Evolutionary conservation across 2,329 filamentous ascomycete genomes (phyloP).

Genomic region (Aspergillus aculeatinus): DNA sequence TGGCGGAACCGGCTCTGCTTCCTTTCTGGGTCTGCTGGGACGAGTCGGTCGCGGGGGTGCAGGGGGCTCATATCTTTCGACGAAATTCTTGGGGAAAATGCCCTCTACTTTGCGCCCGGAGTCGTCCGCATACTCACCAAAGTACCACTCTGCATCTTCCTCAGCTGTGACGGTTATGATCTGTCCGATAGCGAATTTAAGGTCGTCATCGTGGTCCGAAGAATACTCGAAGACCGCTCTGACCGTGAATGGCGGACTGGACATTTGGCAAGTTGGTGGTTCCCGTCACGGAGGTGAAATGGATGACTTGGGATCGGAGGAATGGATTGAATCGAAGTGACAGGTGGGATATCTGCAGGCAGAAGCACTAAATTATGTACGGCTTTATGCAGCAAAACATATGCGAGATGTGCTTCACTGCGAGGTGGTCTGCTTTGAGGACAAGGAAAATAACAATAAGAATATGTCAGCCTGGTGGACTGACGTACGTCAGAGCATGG

Average conservation of each 20-base stretch:
- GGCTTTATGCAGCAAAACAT: conserved; percentile 22
- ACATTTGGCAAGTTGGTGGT: conserved; percentile 56
- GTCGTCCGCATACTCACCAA: conserved; percentile 79
- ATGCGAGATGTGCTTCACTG: conserved; percentile 14
- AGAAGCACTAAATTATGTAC: conserved; percentile 22
- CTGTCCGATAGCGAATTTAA: conserved; percentile 80
- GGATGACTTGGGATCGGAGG: conserved; percentile 6
- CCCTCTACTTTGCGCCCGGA: conserved; percentile 74
- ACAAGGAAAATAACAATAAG: conserved; percentile 22
- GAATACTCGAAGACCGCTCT: conserved; percentile 93
- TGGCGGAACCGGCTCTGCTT: conserved; percentile 45
- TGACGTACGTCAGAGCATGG: conserved; percentile 27
- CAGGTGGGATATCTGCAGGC: conserved; percentile 19
- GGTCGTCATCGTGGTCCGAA: conserved; percentile 91
- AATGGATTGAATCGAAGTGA: conserved; percentile 8
- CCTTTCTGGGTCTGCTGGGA: conserved; percentile 66
- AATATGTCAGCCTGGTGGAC: conserved; percentile 31
- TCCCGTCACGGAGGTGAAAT: conserved; percentile 22
- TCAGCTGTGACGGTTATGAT: conserved; percentile 90
- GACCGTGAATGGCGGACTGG: conserved; percentile 78
- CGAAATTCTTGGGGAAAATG: conserved; percentile 94
- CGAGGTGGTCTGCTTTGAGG: conserved; percentile 9
- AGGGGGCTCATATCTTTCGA: conserved; percentile 90
- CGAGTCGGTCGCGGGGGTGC: conserved; percentile 83
- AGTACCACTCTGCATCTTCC: conserved; percentile 93